Evolutionary conservation across 805 yeast species (phyloP), one percentile per base, ranked within the genome.

Genomic region (Ogataea trehaloabstinens): DNA sequence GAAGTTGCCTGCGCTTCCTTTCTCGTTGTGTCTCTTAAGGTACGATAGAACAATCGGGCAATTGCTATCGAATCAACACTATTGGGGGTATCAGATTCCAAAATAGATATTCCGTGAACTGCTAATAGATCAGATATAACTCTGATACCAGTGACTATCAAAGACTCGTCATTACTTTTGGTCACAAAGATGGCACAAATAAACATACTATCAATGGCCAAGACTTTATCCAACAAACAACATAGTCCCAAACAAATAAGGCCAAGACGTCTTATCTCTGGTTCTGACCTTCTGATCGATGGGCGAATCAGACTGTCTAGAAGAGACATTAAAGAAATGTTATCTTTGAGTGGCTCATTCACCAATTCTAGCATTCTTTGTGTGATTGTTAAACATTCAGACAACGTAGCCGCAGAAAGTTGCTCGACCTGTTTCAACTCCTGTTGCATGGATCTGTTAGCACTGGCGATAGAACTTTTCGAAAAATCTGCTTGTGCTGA

Each of bases 241-340:
- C 88, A 84, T 19, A 91, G 68, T 0, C 96, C 96, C 19, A 91
- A 70, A 46, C 95, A 84, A 40, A 71, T 73, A 19, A 85, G 67
- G 3, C 95, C 96, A 5, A 82, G 64, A 32, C 73, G 78, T 42
- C 84, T 70, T 19, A 80, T 76, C 15, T 67, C 70, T 4, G 71
- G 60, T 21, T 74, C 77, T 12, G 70, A 71, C 40, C 80, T 74
- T 35, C 81, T 76, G 10, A 89, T 77, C 1, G 95, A 86, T 2
- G 95, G 95, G 4, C 78, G 74, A 11, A 93, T 80, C 51, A 89
- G 68, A n/a, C 85, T 79, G 15, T 84, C 86, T 39, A 86, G 70
- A 41, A 90, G 64, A 0, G 95, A 78, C 24, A 75, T 76, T 30
- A 88, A 66, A 4, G 86, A 74, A 35, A 78, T 69, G 49, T 85